These are phyloP conservation scores for Syzygium oleosum DNA, from an alignment of 345 rosid species.

Conservation along the genomic window DNA sequence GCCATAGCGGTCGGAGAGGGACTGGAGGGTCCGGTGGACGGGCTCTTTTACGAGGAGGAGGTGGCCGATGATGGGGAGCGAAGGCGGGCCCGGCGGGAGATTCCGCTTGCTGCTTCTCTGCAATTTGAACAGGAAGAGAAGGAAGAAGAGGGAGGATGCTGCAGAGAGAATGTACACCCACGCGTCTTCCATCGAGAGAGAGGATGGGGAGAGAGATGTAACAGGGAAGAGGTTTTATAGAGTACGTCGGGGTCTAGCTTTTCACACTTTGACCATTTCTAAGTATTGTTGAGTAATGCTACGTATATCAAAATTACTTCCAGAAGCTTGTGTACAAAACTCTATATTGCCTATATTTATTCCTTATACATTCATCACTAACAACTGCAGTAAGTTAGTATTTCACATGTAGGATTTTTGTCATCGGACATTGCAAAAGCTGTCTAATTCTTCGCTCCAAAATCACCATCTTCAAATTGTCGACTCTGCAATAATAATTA, in stretches of 20 bases:
- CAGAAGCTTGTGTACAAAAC: too few species aligned
- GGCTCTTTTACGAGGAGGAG: conserved; percentile 35
- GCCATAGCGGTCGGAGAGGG: conserved; percentile 18
- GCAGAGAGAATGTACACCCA: neutral
- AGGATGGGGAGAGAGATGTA: neutral
- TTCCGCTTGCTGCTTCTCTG: conserved; percentile 12
- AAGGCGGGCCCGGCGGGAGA: conserved; percentile 35
- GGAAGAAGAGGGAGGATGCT: neutral
- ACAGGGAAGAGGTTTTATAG: neutral
- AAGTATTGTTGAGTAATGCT: too few species aligned
- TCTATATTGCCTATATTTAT: too few species aligned
- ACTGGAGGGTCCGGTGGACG: conserved; percentile 16
- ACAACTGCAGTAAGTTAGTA: too few species aligned
- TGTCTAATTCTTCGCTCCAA: too few species aligned
- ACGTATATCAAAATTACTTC: too few species aligned
- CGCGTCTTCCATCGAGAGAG: neutral
- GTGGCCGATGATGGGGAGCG: conserved; percentile 39
- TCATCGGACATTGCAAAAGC: too few species aligned
- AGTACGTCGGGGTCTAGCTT: neutral
- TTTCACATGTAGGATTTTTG: too few species aligned
- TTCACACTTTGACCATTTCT: neutral
- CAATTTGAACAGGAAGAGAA: neutral
- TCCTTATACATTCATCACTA: too few species aligned
- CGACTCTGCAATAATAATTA: too few species aligned
- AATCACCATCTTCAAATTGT: too few species aligned